phyloP scores from a whole-genome alignment of 306 rosid species.

The Pyrus pyrifolia region DNA sequence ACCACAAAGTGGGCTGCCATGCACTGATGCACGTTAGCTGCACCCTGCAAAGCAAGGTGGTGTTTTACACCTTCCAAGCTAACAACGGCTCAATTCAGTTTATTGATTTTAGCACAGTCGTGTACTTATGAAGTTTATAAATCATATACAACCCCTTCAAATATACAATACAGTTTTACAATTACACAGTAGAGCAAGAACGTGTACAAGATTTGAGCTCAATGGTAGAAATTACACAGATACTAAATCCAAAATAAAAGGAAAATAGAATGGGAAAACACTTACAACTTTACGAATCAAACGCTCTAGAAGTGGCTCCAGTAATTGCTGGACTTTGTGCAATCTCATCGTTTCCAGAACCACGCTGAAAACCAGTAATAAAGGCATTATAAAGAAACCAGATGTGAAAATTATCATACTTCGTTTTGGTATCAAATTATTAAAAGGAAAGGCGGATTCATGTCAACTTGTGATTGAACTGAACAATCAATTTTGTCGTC shows the following conservation, averaged over 20 bases:
- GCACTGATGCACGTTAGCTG: conserved; percentile 30
- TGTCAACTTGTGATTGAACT: not conserved
- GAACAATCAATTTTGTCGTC: not conserved
- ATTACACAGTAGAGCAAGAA: conserved; percentile 10
- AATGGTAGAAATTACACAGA: not conserved
- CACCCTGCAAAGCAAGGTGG: conserved; percentile 26
- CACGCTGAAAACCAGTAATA: conserved; percentile 42
- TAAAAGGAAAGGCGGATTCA: not conserved
- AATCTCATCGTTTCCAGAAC: conserved; percentile 62
- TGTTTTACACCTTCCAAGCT: conserved; percentile 19
- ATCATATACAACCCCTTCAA: not conserved
- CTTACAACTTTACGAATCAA: conserved; percentile 89
- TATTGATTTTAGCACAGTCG: not conserved
- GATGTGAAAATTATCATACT: not conserved
- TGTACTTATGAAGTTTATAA: conserved; percentile 4
- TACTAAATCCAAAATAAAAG: not conserved
- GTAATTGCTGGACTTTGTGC: conserved; percentile 45
- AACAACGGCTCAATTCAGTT: conserved; percentile 7
- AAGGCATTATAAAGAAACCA: conserved; percentile 13
- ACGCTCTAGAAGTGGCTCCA: conserved; percentile 78
- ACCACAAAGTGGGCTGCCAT: conserved; percentile 29
- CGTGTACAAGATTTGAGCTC: not conserved
- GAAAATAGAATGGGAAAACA: not conserved
- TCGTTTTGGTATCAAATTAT: conserved; percentile 1
- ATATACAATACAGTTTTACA: not conserved